Evolutionary conservation across 805 yeast species (phyloP), one percentile per base, ranked within the genome.

Genomic region (Wickerhamiella spandovensis): DNA sequence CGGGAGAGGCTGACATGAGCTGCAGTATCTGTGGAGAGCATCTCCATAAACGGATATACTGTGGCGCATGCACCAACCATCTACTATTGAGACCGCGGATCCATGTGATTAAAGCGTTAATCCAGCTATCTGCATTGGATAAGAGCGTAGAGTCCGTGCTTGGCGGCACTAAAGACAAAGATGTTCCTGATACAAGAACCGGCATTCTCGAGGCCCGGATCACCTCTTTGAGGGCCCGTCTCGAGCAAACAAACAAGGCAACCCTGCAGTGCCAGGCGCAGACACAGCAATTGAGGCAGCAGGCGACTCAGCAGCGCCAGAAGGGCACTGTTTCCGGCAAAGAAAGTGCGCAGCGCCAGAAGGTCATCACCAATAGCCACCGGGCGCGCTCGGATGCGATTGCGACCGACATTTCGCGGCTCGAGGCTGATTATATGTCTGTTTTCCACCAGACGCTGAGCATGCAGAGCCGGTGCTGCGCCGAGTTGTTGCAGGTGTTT

Each of bases 21-120:
- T 59, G 62, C 46, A 55, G 59, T 13, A 53, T 59, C 42, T 59
- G 62, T 39, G 59, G 60, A 15, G 56, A 53, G 46, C 42, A 38
- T 38, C 49, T 44, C 43, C 32, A 47, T 10, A 51, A 50, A 23
- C 53, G 48, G n/a, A 54, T 59, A 8, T 51, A 53, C 45, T 59
- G 63, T 43, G 58, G 61, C 18, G 51, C 58, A 18, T 59, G 63
- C 47, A 54, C 59, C 17, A 46, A 54, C 41, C 51, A 51, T 35
- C 45, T 53, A 13, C 47, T 54, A 5, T 42, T 58, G 44, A 54
- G 58, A 12, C 53, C 59, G 20, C 55, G 62, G 6, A 51, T 59
- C 48, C 56, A 53, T 44, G 56, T 59, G n/a, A 48, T 57, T 18
- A 58, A 59, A 44, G 55, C 54, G n/a, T 47, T 41, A 41, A 48